Evolutionary conservation across 1,139 yeast genomes (phyloP).

Genomic region (Blastobotrys ciferrii): DNA sequence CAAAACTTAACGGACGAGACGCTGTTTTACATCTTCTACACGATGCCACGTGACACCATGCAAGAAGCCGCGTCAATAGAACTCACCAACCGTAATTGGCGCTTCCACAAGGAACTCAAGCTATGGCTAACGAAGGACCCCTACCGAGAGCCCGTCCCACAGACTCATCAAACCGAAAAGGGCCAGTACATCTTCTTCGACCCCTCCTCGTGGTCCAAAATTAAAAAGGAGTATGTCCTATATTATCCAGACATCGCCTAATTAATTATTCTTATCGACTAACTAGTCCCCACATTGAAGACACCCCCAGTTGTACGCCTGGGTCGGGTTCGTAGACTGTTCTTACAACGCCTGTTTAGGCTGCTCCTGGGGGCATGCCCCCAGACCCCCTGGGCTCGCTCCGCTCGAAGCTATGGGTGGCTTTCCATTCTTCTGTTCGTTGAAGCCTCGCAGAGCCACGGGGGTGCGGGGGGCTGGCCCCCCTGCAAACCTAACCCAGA

Average conservation of each 20-base stretch:
- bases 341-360: too few relatives aligned
- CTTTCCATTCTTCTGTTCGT: too few relatives aligned
- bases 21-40: conserved; percentile 86
- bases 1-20: conserved; percentile 87
- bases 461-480: too few relatives aligned
- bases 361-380: too few relatives aligned
- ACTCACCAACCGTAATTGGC: conserved; percentile 85
- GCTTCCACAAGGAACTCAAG: conserved; percentile 92
- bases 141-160: conserved; percentile 81
- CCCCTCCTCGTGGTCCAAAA: conserved; percentile 94
- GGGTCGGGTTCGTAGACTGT: too few relatives aligned
- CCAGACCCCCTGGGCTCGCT: too few relatives aligned
- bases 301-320: too few relatives aligned
- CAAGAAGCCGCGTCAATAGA: conserved; percentile 95
- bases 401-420: too few relatives aligned
- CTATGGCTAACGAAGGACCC: conserved; percentile 97
- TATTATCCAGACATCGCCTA: conserved; percentile 45
- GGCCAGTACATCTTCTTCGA: conserved; percentile 97
- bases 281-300: too few relatives aligned
- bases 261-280: conserved; percentile 9
- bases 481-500: too few relatives aligned
- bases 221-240: conserved; percentile 51
- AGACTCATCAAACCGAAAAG: conserved; percentile 81
- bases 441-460: too few relatives aligned
- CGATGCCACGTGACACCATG: conserved; percentile 87